Conservation (phyloP, 352 stramenopile species). For the Plasmopara halstedii region DNA sequence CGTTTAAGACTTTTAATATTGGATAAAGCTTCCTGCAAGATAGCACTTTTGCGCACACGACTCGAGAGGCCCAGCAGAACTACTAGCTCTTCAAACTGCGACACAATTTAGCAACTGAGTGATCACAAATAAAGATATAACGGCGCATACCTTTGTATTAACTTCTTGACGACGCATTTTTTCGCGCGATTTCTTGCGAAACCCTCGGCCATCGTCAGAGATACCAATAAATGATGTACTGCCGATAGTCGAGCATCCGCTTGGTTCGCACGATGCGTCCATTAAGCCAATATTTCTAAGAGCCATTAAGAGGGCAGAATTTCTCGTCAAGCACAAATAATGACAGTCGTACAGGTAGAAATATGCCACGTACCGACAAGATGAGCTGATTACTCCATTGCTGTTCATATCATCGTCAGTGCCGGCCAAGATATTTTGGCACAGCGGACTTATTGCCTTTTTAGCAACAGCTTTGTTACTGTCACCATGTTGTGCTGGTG, state of each 20-base stretch:
- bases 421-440: constrained; percentile 34
- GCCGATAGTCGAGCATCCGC: constrained; percentile 45
- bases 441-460: constrained; percentile 14
- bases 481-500: constrained; percentile 6
- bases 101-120: constrained; percentile 1
- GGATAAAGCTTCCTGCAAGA: constrained; percentile 61
- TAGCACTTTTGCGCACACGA: constrained; percentile 64
- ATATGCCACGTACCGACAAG: constrained; percentile 34
- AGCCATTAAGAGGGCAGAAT: constrained; percentile 20
- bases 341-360: constrained; percentile 1
- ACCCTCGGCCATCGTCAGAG: constrained; percentile 50
- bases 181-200: constrained; percentile 67
- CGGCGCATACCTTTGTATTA: constrained; percentile 69
- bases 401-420: constrained; percentile 21
- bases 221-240: constrained; percentile 9
- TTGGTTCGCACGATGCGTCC: constrained; percentile 33
- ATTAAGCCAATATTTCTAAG: constrained; percentile 27
- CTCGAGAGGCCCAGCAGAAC: constrained; percentile 62
- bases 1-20: constrained; percentile 54
- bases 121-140: background rate
- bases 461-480: constrained; percentile 20
- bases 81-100: constrained; percentile 66
- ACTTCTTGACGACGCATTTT: constrained; percentile 76
- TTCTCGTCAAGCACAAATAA: constrained; percentile 22
- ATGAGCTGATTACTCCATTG: constrained; percentile 9